Conservation (phyloP, 495 filamentous ascomycete species). For the Trichoderma asperelloides region DNA sequence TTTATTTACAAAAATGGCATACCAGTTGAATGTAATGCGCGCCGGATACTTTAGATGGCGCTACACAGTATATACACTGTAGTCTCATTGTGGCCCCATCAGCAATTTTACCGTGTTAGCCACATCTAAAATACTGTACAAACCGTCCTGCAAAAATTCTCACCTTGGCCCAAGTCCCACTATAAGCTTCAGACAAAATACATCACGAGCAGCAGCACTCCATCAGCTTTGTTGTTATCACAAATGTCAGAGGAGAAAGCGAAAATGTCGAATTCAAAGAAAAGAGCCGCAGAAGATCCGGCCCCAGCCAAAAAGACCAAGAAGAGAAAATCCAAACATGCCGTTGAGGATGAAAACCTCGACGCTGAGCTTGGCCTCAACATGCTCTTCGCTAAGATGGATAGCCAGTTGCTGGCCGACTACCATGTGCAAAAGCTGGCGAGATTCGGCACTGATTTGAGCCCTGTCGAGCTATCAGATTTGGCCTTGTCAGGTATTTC, state of each 20-base stretch:
- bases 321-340: constrained; percentile 44
- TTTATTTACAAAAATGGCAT: too few relatives aligned
- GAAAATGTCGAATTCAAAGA: constrained; percentile 24
- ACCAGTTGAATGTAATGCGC: too few relatives aligned
- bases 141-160: background rate
- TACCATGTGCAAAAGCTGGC: constrained; percentile 70
- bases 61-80: background rate
- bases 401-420: constrained; percentile 74
- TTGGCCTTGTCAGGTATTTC: constrained; percentile 64
- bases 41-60: background rate
- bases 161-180: background rate
- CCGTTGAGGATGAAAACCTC: constrained; percentile 49
- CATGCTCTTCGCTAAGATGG: constrained; percentile 70
- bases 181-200: background rate
- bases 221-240: background rate
- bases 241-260: background rate
- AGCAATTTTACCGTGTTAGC: background rate
- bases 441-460: constrained; percentile 70
- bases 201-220: background rate
- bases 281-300: constrained; percentile 29
- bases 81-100: background rate
- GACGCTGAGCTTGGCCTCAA: constrained; percentile 64
- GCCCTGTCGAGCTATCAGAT: constrained; percentile 73
- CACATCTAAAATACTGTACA: background rate
- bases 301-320: constrained; percentile 36